A percentile compares a stretch with the other conserved stretches of the same genome.
These are phyloP conservation scores for Tolypocladium album DNA, from an alignment of 2,329 filamentous ascomycete genomes.

Conservation along the genomic window DNA sequence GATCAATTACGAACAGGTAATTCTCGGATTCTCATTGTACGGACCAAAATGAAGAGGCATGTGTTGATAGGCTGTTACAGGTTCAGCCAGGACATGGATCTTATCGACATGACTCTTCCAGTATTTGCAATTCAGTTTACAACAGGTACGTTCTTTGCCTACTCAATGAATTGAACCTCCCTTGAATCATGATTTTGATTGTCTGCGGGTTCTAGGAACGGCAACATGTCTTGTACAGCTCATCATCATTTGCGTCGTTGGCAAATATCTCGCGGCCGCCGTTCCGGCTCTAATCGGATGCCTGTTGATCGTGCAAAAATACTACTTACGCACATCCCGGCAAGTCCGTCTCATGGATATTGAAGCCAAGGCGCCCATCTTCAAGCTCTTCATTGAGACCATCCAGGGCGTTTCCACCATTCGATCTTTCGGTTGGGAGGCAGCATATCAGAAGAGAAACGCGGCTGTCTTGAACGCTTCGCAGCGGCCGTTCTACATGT, in stretches of 20 bases:
- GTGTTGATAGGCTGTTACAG: too few relatives aligned
- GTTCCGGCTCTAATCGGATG: conserved; percentile 16
- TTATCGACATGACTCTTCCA: too few relatives aligned
- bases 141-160: too few relatives aligned
- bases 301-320: conserved; percentile 9
- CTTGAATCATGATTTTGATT: too few relatives aligned
- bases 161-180: too few relatives aligned
- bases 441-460: conserved; percentile 6
- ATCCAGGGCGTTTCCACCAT: conserved; percentile 13
- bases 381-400: conserved; percentile 14
- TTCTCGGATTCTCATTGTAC: too few relatives aligned
- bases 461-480: conserved; percentile 8
- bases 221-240: too few relatives aligned
- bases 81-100: too few relatives aligned
- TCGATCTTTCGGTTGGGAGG: conserved; percentile 20
- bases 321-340: conserved; percentile 18
- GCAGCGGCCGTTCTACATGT: conserved; percentile 23
- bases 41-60: too few relatives aligned
- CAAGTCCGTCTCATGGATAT: conserved; percentile 17
- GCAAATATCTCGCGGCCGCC: conserved; percentile 30
- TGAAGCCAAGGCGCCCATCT: conserved; percentile 16
- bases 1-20: too few relatives aligned
- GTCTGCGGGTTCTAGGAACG: too few relatives aligned
- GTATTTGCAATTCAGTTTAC: too few relatives aligned
- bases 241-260: conserved; percentile 5